Base-by-base conservation (phyloP, 352 stramenopile genomes). In the Phytophthora hibernalis region DNA sequence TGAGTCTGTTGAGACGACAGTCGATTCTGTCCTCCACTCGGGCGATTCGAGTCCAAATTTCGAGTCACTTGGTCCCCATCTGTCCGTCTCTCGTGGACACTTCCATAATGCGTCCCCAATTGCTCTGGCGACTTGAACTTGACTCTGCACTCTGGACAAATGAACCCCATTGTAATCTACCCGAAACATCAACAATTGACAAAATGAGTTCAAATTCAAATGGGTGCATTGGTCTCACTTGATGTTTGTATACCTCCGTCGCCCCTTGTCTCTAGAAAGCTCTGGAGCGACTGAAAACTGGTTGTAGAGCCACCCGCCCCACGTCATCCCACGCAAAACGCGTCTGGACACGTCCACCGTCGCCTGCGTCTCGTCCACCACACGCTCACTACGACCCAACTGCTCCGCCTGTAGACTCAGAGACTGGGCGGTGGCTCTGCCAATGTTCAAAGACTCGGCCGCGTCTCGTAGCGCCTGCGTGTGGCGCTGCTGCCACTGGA, bases 111-210 rank as follows among this genome's bases (percentile, higher is more conserved):
- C 22, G 57, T 69, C 5, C 72, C 76, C 1, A 94, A 57, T n/a
- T 87, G 74, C 3, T 86, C 73, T 0, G 76, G 55, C 20, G 83
- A 87, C 48, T 76, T 55, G 21, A 92, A 92, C 37, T 72, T 79
- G 2, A 95, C 73, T 66, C 88, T 88, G 45, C 86, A 95, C 31
- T 95, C 86, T 3, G 86, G 86, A 52, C 86, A 95, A 47, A 95
- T 95, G 58, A 95, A 95, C 0, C 86, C 86, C 84, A 95, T 93
- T 0, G 76, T 70, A 60, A 95, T 91, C 84, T 95, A 43, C 52
- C 24, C 40, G 47, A 16, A 60, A 30, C 18, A 48, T 54, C 53
- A 42, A 51, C 35, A 54, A 13, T 8, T n/a, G 24, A 31, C 42
- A 21, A 43, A 44, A 44, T 18, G 7, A n/a, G 33, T 12, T 28